These are phyloP conservation scores for Lactuca saligna DNA, from an alignment of 129 eudicot species.

Conservation along the genomic window DNA sequence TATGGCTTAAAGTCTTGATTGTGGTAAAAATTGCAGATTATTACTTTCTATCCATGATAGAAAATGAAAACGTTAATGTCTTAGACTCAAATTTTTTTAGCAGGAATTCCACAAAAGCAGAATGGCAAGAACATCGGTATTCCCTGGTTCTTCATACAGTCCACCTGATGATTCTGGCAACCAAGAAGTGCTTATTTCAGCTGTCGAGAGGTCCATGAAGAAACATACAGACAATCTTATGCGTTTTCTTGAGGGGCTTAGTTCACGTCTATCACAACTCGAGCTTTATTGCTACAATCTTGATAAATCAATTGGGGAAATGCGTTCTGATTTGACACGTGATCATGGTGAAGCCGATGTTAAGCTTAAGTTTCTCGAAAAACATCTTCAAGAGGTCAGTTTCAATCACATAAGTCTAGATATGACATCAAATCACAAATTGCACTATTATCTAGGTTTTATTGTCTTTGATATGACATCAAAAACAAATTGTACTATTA, in stretches of 20 bases:
- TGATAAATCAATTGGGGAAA: conserved; percentile 86
- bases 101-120: conserved; percentile 92
- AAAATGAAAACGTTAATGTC: not conserved
- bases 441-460: no score
- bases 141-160: conserved; percentile 59
- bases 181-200: conserved; percentile 57
- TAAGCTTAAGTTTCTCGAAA: conserved; percentile 80
- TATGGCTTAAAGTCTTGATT: not conserved
- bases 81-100: conserved; percentile 1
- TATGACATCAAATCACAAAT: no score
- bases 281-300: conserved; percentile 92
- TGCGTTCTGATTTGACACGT: conserved; percentile 80
- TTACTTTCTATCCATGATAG: not conserved
- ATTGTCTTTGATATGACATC: no score
- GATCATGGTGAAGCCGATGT: conserved; percentile 75
- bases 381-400: conserved; percentile 86
- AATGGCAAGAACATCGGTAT: conserved; percentile 74
- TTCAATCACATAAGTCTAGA: not conserved
- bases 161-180: conserved; percentile 83
- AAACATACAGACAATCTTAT: conserved; percentile 78
- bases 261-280: conserved; percentile 87
- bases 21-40: not conserved
- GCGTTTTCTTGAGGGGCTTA: conserved; percentile 94
- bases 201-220: conserved; percentile 85
- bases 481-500: no score